phyloP scores from a whole-genome alignment of 78 protist species.

The Isochrysis galbana region DNA sequence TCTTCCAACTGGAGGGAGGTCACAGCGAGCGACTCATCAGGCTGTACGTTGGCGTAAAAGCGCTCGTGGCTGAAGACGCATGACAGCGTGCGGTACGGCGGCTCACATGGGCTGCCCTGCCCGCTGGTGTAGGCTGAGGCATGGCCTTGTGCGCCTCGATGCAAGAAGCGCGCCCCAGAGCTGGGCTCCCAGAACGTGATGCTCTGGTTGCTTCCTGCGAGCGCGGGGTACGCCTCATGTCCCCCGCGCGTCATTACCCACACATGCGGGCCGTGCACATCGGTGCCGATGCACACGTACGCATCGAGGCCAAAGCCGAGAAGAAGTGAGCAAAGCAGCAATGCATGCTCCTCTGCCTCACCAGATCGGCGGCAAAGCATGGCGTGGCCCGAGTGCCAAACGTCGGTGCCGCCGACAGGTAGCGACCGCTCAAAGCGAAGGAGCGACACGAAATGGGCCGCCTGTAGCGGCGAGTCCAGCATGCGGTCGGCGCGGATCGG shows the following conservation, averaged over 20 bases:
- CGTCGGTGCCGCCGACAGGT: neutral
- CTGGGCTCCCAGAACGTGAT: constrained; percentile 46
- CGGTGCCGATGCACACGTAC: constrained; percentile 41
- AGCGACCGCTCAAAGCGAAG: neutral
- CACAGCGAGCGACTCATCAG: neutral
- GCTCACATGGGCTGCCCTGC: neutral
- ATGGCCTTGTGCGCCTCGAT: too few species aligned
- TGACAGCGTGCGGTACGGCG: neutral
- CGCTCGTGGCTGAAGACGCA: constrained; percentile 33
- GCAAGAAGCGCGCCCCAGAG: neutral
- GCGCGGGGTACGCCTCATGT: too few species aligned
- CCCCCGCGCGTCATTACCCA: constrained; percentile 52
- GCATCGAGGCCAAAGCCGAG: constrained; percentile 61
- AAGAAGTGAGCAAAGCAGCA: constrained; percentile 52
- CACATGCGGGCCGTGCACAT: neutral
- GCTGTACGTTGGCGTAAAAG: constrained; percentile 48
- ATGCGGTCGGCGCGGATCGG: constrained; percentile 23
- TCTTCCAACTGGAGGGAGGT: constrained; percentile 29
- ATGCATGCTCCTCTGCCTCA: constrained; percentile 46
- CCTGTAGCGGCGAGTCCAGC: constrained; percentile 18
- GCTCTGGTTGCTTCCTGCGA: neutral
- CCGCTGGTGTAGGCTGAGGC: too few species aligned
- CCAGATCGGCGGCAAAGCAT: neutral
- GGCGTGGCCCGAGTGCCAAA: constrained; percentile 8
- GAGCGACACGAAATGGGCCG: constrained; percentile 58